Base-by-base conservation (phyloP, 148 eudicot genomes). In the Rhododendron vialii region DNA sequence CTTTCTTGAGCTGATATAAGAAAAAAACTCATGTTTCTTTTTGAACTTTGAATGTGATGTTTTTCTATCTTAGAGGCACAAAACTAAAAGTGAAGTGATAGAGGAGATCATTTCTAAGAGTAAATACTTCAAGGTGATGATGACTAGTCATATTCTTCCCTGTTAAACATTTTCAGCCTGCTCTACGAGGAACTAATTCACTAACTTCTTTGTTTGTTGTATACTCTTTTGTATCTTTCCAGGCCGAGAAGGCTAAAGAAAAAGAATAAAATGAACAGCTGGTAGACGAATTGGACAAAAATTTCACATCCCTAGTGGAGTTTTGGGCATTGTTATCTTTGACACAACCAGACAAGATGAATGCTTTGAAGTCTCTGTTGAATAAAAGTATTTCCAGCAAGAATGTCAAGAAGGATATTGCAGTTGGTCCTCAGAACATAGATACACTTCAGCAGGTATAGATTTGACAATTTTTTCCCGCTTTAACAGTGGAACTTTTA, bases 181-280 rank as follows among this genome's bases (percentile, higher is more conserved):
- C 30, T 30, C 30, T 30, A 30, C 0, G 30, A 30, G 0, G 30
- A 30, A 30, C 30, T 30, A 30, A 30, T 30, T 30, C 30, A 30
- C 30, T 0, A 30, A 63, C 51, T 80, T 28, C 35, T 55, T 48
- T 79, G 28, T 28, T 82, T n/a, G 10, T 82, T 57, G 71, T 47
- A 83, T 50, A 20, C 35, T 50, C 69, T 50, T 69, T 84, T 6
- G 11, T 55, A 73, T 77, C 22, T 17, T 84, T 50, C 82, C 89
- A 96, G 99, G 98, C 96, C 73, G 89, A 94, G 90, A 94, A 91
- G 87, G 96, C 95, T 45, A 93, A 89, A 90, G 98, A 93, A 20
- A 97, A 95, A 85, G 98, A 97, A 93, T 98, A 97, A 92, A 94
- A 91, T 88, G 95, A 90, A 80, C 85, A 93, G 87, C 82, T 93